Evolutionary conservation across 2,329 filamentous ascomycete species (phyloP), one percentile per base, ranked within the genome.

Genomic region (Neonectria magnoliae): DNA sequence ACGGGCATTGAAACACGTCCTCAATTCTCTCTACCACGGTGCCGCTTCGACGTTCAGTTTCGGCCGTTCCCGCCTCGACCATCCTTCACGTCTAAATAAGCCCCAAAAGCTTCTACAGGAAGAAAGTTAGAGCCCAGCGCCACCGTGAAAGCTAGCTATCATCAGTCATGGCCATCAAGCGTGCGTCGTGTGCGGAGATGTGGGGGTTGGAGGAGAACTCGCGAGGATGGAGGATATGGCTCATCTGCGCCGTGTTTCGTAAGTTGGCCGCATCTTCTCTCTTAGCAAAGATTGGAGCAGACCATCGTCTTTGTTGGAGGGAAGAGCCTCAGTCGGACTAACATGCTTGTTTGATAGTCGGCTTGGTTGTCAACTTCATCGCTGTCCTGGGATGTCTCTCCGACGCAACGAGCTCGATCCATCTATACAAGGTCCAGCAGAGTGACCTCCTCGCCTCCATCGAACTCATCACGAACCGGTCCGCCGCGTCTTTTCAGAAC

Each of bases 231-330:
- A 65, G 67, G 27, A 47, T 58, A 33, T 68, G 67, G 67, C 59
- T 68, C 20, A 60, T 68, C 53, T 67, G 55, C 48, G 65, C 65
- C 18, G 67, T 68, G 7, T 65, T 68, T 56, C 56, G 67, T 67
- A 57, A 56, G 64, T 67, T n/a, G 22, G 18, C 20, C 5, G 7
- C 22, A 16, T 18, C 22, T 11, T 31, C 38, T 5, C 10, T 33
- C 9, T 33, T 4, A 6, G 45, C 13, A 2, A 9, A 27, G 22
- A 25, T n/a, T 27, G 22, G 5, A 33, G 6, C 22, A 16, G 44
- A 29, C 22, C 13, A 48, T 27, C 6, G 7, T 7, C 22, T 14
- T 29, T 7, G 50, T n/a, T 10, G 29, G 31, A 27, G 5, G 9
- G 14, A 31, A 56, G 25, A 29, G 20, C 11, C 11, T 11, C 2